Evolutionary conservation across 2,329 filamentous ascomycete species (phyloP).

Genomic region (Pyrenochaeta sp.): DNA sequence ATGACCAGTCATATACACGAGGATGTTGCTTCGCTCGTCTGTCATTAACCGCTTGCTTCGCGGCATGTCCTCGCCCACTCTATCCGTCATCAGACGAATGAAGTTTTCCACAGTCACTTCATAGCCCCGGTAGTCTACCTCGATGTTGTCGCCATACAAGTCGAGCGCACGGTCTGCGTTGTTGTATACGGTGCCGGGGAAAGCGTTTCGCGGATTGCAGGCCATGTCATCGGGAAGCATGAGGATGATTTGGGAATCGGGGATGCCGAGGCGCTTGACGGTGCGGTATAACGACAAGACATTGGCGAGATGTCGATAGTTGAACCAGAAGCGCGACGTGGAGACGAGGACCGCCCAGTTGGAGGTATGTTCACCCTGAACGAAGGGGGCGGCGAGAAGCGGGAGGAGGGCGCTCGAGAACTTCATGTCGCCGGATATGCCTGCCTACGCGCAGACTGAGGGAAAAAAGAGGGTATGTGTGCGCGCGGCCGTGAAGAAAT

Average conservation of each 20-base stretch:
- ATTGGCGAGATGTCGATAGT: conserved; percentile 97
- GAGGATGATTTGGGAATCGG: conserved; percentile 98
- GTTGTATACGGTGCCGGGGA: conserved; percentile 97
- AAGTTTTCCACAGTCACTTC: conserved; percentile 99
- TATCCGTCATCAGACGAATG: conserved; percentile 91
- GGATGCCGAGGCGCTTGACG: conserved; percentile 96
- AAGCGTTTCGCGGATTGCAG: conserved; percentile 97
- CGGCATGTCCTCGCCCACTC: conserved; percentile 92
- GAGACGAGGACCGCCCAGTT: conserved; percentile 99
- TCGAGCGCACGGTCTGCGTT: conserved; percentile 96
- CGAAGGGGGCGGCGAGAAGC: conserved; percentile 48
- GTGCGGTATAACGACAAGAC: conserved; percentile 97
- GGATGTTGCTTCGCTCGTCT: conserved; percentile 93
- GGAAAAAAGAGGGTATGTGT: background rate
- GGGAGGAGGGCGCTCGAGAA: conserved; percentile 32
- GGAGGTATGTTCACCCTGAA: conserved; percentile 82
- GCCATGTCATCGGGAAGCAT: conserved; percentile 99
- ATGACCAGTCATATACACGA: conserved; percentile 99
- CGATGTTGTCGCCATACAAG: conserved; percentile 97
- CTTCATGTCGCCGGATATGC: conserved; percentile 27
- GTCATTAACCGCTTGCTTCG: conserved; percentile 92
- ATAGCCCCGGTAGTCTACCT: conserved; percentile 97
- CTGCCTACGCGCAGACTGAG: too few relatives aligned
- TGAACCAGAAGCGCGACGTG: conserved; percentile 99
- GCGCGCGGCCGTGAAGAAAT: background rate